phyloP scores from a whole-genome alignment of 192 early-diverging fungal genomes.

The Gamsiella multidivaricata region DNA sequence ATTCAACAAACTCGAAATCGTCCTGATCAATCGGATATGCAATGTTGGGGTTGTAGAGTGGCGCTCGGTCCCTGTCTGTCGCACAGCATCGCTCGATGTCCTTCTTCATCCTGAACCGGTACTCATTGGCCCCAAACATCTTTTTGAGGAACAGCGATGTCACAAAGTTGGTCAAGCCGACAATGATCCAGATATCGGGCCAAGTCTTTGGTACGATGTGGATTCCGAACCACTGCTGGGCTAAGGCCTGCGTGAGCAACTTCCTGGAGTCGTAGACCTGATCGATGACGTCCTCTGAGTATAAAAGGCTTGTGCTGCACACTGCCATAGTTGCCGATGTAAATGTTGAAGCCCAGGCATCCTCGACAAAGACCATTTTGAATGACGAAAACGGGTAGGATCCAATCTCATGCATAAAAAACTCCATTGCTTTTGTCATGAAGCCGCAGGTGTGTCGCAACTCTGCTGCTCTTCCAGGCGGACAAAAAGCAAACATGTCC shows the following conservation, averaged over 20 bases:
- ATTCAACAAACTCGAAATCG: conserved; percentile 77
- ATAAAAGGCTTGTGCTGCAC: conserved; percentile 73
- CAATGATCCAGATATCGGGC: conserved; percentile 91
- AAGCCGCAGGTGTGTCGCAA: conserved; percentile 52
- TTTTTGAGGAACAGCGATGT: conserved; percentile 79
- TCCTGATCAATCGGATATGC: conserved; percentile 64
- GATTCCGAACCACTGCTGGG: conserved; percentile 96
- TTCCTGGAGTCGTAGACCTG: conserved; percentile 87
- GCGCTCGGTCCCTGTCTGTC: conserved; percentile 88
- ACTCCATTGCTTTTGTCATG: conserved; percentile 75
- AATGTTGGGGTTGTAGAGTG: conserved; percentile 78
- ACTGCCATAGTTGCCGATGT: conserved; percentile 88
- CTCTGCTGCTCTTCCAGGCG: conserved; percentile 69
- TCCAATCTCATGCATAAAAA: conserved; percentile 88
- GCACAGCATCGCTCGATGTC: conserved; percentile 86
- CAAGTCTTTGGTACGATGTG: conserved; percentile 77
- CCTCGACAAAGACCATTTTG: conserved; percentile 91
- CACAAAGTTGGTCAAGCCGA: conserved; percentile 84
- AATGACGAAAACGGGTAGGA: conserved; percentile 88
- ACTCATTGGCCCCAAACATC: conserved; percentile 90
- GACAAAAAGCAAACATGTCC: conserved; percentile 78
- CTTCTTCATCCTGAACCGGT: conserved; percentile 83
- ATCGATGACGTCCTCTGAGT: conserved; percentile 84
- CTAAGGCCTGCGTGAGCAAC: conserved; percentile 74
- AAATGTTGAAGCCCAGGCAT: conserved; percentile 71